Conservation (phyloP, 2,329 filamentous ascomycete genomes). For the Macrophomina phaseolina region DNA sequence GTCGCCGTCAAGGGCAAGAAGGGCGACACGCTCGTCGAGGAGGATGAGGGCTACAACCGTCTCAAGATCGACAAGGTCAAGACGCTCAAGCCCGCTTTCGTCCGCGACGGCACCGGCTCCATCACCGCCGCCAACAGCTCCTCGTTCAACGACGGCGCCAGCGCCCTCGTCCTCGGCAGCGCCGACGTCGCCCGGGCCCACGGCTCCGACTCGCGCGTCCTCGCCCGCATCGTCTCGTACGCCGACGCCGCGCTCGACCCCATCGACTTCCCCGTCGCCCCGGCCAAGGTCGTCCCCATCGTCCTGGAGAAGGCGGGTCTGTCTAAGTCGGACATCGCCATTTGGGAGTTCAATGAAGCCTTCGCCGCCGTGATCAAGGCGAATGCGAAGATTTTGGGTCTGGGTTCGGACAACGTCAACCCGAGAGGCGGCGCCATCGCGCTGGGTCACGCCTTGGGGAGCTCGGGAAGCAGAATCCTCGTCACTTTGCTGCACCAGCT, state of each 20-base stretch:
- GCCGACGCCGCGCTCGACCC: conserved; percentile 91
- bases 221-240: conserved; percentile 84
- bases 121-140: conserved; percentile 95
- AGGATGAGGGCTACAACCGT: conserved; percentile 88
- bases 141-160: conserved; percentile 92
- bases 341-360: conserved; percentile 99
- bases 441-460: conserved; percentile 88
- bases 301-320: conserved; percentile 89
- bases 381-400: conserved; percentile 87
- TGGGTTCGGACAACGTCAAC: conserved; percentile 82
- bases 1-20: conserved; percentile 86
- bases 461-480: conserved; percentile 89
- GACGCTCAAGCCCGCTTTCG: conserved; percentile 88
- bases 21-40: conserved; percentile 74
- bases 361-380: conserved; percentile 96
- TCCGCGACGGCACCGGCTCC: conserved; percentile 85
- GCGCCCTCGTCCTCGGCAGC: conserved; percentile 83
- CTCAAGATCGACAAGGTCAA: conserved; percentile 86
- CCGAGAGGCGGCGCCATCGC: conserved; percentile 90
- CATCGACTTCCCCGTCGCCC: conserved; percentile 93
- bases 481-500: conserved; percentile 91
- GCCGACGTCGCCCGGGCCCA: conserved; percentile 81
- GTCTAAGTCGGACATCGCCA: conserved; percentile 84
- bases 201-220: conserved; percentile 75
- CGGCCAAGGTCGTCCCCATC: conserved; percentile 88